phyloP scores from a whole-genome alignment of 2,329 filamentous ascomycete genomes.

The Aspergillus caelatus region DNA sequence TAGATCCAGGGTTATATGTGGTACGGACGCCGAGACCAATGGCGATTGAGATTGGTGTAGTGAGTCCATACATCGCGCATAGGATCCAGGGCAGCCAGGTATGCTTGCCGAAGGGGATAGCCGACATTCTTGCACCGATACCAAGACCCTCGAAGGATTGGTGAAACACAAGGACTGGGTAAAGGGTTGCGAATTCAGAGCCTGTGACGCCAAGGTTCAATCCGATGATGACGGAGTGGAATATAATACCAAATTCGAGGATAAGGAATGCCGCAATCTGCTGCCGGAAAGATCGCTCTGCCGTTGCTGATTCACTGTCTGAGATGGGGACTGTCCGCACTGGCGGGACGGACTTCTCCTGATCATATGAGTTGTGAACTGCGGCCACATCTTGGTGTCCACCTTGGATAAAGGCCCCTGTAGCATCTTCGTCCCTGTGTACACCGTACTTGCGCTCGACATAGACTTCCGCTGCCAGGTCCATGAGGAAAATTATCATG shows the following conservation, averaged over 20 bases:
- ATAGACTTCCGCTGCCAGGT: slow-evolving; percentile 56
- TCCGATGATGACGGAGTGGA: slow-evolving; percentile 67
- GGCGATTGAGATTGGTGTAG: slow-evolving; percentile 55
- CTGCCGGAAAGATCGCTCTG: slow-evolving; percentile 36
- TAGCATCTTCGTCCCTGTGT: slow-evolving; percentile 23
- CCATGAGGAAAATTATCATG: slow-evolving; percentile 55
- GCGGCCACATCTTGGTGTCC: background rate
- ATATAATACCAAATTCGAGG: slow-evolving; percentile 64
- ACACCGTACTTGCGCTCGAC: slow-evolving; percentile 53
- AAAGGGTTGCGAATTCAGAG: slow-evolving; percentile 59
- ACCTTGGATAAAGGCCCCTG: slow-evolving; percentile 10
- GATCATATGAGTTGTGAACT: background rate
- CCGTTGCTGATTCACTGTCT: slow-evolving; percentile 38
- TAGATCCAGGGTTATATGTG: slow-evolving; percentile 46
- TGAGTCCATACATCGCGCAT: slow-evolving; percentile 53
- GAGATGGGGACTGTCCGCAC: background rate
- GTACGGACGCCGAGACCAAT: slow-evolving; percentile 51
- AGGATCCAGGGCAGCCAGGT: slow-evolving; percentile 55
- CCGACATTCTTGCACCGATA: slow-evolving; percentile 62
- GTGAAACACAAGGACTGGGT: slow-evolving; percentile 65
- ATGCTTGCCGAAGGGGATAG: slow-evolving; percentile 54
- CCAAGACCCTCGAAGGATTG: slow-evolving; percentile 67
- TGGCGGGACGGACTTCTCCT: background rate
- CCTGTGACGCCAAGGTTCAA: slow-evolving; percentile 63
- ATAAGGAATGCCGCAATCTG: slow-evolving; percentile 48